Percentiles rank a stretch among this genome's conserved stretches.
phyloP scores from a whole-genome alignment of 257 asterid genomes.

The Anisodus acutangulus region DNA sequence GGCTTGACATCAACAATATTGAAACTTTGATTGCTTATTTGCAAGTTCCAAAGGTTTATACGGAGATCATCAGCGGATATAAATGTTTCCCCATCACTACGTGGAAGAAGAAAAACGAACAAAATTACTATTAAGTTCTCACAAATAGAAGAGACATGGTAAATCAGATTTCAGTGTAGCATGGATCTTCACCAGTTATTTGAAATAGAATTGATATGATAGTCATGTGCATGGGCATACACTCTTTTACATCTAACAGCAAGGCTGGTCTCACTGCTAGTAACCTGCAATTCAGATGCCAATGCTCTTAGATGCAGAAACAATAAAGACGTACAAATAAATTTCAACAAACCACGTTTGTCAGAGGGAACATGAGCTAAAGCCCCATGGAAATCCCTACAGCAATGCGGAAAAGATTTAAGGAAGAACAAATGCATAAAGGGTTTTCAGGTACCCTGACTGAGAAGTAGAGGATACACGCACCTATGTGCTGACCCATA shows the following conservation, averaged over 20 bases:
- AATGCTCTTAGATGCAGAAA: constrained; percentile 25
- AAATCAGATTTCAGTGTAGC: constrained; percentile 8
- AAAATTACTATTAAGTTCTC: neutral
- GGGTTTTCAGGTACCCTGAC: neutral
- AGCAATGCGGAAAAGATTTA: neutral
- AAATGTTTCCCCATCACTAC: constrained; percentile 91
- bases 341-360: neutral
- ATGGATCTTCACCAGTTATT: constrained; percentile 63
- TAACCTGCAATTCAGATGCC: constrained; percentile 52
- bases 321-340: neutral
- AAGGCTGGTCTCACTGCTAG: constrained; percentile 77
- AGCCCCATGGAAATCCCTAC: constrained; percentile 11
- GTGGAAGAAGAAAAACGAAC: constrained; percentile 33
- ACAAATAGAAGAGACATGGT: constrained; percentile 15
- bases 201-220: constrained; percentile 88
- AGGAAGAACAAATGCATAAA: constrained; percentile 24
- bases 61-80: constrained; percentile 93
- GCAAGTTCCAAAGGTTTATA: constrained; percentile 90
- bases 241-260: constrained; percentile 86
- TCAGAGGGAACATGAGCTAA: neutral
- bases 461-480: neutral
- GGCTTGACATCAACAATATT: constrained; percentile 93
- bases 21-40: constrained; percentile 87
- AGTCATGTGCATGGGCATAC: constrained; percentile 90
- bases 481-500: neutral